Evolutionary conservation across 164 flowering plant species (phyloP).

Genomic region (Tetrastigma voinierianum): DNA sequence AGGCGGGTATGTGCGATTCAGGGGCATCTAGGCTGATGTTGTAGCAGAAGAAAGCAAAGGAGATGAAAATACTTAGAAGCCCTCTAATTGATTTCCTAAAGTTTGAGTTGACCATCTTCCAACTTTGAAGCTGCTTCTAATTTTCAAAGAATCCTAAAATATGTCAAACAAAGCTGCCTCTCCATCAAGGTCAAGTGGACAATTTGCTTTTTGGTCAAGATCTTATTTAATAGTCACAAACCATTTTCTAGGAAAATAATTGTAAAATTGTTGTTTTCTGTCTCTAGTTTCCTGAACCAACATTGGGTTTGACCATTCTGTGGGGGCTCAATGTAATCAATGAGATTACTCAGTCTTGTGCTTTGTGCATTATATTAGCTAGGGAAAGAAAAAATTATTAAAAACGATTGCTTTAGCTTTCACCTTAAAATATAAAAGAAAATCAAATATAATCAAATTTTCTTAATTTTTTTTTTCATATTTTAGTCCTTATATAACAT

Average conservation of each 20-base stretch:
- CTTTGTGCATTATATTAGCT: background rate
- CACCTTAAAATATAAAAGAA: no score
- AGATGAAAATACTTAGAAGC: background rate
- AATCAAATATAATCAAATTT: no score
- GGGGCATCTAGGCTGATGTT: conserved; percentile 78
- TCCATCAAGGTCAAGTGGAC: conserved; percentile 2
- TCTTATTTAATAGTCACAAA: background rate
- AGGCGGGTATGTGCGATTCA: conserved; percentile 88
- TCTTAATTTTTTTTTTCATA: no score
- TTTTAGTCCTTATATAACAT: no score
- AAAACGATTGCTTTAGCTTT: no score
- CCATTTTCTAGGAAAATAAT: no score
- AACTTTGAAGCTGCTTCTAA: background rate
- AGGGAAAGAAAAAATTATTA: no score
- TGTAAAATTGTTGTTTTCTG: no score
- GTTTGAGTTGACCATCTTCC: background rate
- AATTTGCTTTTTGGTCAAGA: conserved; percentile 6
- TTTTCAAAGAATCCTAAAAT: background rate
- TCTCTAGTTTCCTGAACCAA: background rate
- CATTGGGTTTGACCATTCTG: conserved; percentile 9
- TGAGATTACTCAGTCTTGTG: background rate
- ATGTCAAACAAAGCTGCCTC: no score
- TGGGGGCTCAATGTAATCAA: background rate
- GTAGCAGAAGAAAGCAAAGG: conserved; percentile 11
- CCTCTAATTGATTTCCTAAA: background rate